phyloP scores from a whole-genome alignment of 768 basidiomycete genomes.

The Exidia glandulosa region DNA sequence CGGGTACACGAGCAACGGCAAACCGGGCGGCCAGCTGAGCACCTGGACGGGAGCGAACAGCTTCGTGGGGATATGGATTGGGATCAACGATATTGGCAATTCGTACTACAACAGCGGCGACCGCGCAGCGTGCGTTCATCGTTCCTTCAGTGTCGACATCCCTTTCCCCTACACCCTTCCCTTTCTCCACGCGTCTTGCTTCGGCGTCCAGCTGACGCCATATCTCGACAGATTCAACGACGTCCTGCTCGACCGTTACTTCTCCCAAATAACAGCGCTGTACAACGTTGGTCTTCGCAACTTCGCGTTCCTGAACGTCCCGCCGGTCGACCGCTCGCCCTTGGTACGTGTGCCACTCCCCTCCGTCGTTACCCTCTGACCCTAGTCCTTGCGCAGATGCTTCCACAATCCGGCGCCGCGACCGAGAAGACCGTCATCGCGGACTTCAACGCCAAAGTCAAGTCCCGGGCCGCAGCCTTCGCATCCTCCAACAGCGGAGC shows the following conservation, averaged over 20 bases:
- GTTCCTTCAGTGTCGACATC: neutral
- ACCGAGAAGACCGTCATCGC: constrained; percentile 35
- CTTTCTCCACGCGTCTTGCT: neutral
- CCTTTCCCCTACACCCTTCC: neutral
- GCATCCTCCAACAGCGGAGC: constrained; percentile 35
- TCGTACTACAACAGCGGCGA: constrained; percentile 29
- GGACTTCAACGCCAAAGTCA: constrained; percentile 41
- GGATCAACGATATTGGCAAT: constrained; percentile 25
- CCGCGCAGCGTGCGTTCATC: constrained; percentile 32
- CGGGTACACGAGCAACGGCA: constrained; percentile 36
- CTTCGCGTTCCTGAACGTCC: constrained; percentile 53
- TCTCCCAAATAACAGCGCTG: constrained; percentile 37
- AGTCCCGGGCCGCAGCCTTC: constrained; percentile 28
- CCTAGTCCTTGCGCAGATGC: constrained; percentile 34
- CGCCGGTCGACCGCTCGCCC: constrained; percentile 45
- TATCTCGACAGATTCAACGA: constrained; percentile 33
- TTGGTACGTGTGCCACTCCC: constrained; percentile 33
- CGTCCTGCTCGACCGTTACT: constrained; percentile 36
- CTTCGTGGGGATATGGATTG: constrained; percentile 27
- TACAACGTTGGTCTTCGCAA: constrained; percentile 44
- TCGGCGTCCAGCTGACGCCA: neutral
- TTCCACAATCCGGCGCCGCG: constrained; percentile 24
- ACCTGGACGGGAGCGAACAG: constrained; percentile 23
- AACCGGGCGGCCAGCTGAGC: constrained; percentile 37
- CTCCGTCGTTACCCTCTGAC: neutral